Conservation (phyloP, 2,329 filamentous ascomycete genomes). For the Tolypocladium inflatum region DNA sequence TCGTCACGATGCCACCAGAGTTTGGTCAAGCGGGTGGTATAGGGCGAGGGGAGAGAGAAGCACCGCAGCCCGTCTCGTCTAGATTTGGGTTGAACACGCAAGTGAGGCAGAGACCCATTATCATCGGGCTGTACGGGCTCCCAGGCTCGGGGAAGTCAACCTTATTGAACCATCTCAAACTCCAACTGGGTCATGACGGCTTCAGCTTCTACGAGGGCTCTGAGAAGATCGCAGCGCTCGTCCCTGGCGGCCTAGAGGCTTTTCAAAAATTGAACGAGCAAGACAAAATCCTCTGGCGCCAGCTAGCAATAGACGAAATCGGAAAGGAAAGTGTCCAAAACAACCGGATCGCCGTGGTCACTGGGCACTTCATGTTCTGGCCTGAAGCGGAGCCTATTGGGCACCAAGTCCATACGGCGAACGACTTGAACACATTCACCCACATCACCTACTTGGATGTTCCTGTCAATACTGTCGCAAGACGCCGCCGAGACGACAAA, state of each 20-base stretch:
- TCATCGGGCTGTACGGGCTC: conserved; percentile 47
- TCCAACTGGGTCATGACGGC: conserved; percentile 16
- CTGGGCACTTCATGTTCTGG: conserved; percentile 50
- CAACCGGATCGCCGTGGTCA: conserved; percentile 34
- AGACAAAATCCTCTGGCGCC: conserved; percentile 28
- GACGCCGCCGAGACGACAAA: conserved; percentile 28
- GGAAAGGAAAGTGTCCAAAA: conserved; percentile 20
- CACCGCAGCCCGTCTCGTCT: too few species aligned
- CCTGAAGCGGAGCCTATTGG: conserved; percentile 20
- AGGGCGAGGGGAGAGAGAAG: too few species aligned
- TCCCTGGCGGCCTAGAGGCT: conserved; percentile 33
- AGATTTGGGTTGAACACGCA: neutral
- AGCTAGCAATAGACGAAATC: conserved; percentile 36
- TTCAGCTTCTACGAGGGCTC: conserved; percentile 46
- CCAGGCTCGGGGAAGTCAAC: conserved; percentile 44
- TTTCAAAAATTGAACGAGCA: conserved; percentile 31
- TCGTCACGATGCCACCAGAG: too few species aligned
- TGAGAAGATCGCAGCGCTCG: conserved; percentile 29
- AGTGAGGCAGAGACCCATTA: conserved; percentile 18
- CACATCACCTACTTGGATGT: conserved; percentile 50
- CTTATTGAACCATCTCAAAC: conserved; percentile 29
- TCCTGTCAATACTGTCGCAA: conserved; percentile 21
- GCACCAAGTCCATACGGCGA: conserved; percentile 27
- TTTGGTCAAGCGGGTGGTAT: too few species aligned
- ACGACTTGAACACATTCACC: conserved; percentile 38